These are phyloP conservation scores for Candida xyloterini DNA, from an alignment of 805 yeast genomes.

Conservation along the genomic window DNA sequence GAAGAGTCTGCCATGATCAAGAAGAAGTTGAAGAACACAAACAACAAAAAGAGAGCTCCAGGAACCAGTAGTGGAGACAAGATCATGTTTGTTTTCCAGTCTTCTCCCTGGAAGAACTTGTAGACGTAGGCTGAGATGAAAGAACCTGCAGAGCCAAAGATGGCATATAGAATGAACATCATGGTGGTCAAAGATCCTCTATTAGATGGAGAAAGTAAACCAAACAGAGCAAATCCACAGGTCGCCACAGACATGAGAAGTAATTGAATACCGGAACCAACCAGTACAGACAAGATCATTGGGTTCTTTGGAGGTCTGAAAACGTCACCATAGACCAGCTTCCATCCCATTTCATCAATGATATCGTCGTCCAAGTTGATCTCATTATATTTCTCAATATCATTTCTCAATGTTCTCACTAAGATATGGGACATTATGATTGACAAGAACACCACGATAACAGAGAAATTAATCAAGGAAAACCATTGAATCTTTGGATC, in stretches of 20 bases:
- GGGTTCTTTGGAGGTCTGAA: conserved; percentile 77
- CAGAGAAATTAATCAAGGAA: conserved; percentile 80
- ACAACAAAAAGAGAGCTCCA: conserved; percentile 60
- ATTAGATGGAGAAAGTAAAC: conserved; percentile 88
- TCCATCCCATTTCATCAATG: conserved; percentile 96
- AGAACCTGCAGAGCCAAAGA: conserved; percentile 81
- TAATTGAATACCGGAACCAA: conserved; percentile 87
- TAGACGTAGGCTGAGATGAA: conserved; percentile 83
- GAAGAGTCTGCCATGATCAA: conserved; percentile 76
- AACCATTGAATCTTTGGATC: conserved; percentile 97
- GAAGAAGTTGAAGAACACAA: conserved; percentile 76
- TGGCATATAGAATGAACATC: conserved; percentile 78
- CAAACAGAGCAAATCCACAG: conserved; percentile 78
- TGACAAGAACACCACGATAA: conserved; percentile 75
- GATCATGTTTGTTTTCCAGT: conserved; percentile 82
- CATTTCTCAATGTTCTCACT: conserved; percentile 75
- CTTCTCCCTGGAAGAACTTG: conserved; percentile 87
- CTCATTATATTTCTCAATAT: conserved; percentile 85
- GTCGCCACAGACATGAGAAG: conserved; percentile 73
- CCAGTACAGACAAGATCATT: conserved; percentile 69
- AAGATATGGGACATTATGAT: conserved; percentile 76
- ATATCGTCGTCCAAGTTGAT: conserved; percentile 82
- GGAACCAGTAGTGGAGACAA: conserved; percentile 86
- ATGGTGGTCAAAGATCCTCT: conserved; percentile 92
- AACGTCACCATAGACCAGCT: conserved; percentile 90